Base-by-base conservation (phyloP, 208 protist species). In the Tritrichomonas musculus region DNA sequence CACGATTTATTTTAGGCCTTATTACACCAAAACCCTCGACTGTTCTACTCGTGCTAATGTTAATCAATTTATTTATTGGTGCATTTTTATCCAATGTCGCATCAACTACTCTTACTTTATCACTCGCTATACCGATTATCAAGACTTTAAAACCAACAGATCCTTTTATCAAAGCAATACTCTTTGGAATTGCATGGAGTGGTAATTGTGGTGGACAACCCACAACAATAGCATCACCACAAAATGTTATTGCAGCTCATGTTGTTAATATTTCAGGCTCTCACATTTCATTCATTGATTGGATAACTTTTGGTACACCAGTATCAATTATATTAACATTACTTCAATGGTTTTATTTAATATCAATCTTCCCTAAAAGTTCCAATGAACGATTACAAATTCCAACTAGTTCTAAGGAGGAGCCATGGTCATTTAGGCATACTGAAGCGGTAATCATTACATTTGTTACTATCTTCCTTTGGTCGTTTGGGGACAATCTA, bases 101-200 rank as follows among this genome's bases (percentile, higher is more conserved):
- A 27, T 88, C 77, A 57, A 88, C 77, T 20, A 88, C 77, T 30
- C 44, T 88, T 33, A 88, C 77, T 17, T 27, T 88, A 2, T 88
- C 77, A 9, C 30, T 88, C 39, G 41, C 77, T 0, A 22, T 88
- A 33, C 77, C 77, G 33, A 88, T 88, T n/a, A 88, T 88, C 14
- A 53, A 57, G 41, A 33, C 20, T 33, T 27, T 88, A 9, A 49
- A 88, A 33, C 77, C 77, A 53, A 57, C 53, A 14, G 77, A 88
- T 88, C 77, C 77, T 22, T 88, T 53, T 30, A 88, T 53, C 47
- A 88, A 88, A 57, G 77, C 77, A 0, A 33, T 88, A 8, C 27
- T 88, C 3, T 88, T 88, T 57, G 77, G 77, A 36, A 88, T 88
- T 39, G 77, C 77, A 5, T 88, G 77, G 77, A 88, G 77, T 88